Evolutionary conservation across 192 early-diverging fungal species (phyloP).

Genomic region (Endogone sp.): DNA sequence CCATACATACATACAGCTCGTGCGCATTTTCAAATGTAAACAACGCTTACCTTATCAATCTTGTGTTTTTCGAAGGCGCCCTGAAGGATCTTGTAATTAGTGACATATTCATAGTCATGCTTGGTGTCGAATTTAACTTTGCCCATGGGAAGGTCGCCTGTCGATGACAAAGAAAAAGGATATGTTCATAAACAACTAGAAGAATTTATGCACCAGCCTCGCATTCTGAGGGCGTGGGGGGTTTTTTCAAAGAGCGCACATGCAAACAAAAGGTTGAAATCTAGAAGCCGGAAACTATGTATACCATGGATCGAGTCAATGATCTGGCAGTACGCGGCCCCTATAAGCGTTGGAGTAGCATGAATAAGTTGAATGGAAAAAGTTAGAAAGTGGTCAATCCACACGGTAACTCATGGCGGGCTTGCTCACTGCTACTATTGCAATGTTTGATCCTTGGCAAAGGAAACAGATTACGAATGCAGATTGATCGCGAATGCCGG

Average conservation of each 20-base stretch:
- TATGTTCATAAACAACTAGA: neutral
- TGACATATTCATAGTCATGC: slow-evolving; percentile 94
- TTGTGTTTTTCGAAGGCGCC: slow-evolving; percentile 79
- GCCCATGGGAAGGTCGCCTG: slow-evolving; percentile 73
- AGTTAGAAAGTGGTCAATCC: neutral
- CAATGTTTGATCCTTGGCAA: neutral
- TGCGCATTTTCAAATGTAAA: too few species aligned
- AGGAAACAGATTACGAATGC: neutral
- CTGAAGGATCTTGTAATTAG: slow-evolving; percentile 95
- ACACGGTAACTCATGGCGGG: too few species aligned
- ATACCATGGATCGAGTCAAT: slow-evolving; percentile 68
- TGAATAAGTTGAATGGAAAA: neutral
- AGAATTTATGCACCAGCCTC: too few species aligned
- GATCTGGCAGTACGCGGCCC: slow-evolving; percentile 67
- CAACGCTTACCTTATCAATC: slow-evolving; percentile 87
- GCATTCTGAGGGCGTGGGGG: too few species aligned
- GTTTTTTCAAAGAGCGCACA: neutral
- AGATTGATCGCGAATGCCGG: neutral
- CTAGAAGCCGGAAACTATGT: neutral
- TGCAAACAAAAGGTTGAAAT: neutral
- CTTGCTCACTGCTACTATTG: neutral
- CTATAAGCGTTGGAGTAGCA: slow-evolving; percentile 21
- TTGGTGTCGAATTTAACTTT: slow-evolving; percentile 95
- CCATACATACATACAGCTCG: too few species aligned
- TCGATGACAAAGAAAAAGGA: slow-evolving; percentile 11